Conservation (phyloP, 148 eudicot genomes). For the Nepenthes mirabilis region DNA sequence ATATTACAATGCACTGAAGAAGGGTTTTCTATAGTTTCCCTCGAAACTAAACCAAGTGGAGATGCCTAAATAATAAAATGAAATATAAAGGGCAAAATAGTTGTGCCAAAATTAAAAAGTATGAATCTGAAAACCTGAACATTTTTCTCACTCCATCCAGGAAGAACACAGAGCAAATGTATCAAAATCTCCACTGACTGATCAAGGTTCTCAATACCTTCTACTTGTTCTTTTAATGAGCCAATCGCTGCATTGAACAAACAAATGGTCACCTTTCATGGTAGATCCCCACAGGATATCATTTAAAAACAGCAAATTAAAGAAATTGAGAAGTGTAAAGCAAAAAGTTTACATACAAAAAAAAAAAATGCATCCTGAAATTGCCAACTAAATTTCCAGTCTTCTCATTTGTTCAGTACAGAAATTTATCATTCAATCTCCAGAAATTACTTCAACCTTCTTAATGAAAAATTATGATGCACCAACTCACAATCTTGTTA, state of each 20-base stretch:
- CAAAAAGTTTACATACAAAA: too few species aligned
- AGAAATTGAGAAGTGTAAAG: too few species aligned
- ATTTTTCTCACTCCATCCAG: conserved; percentile 99
- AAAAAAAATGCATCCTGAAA: too few species aligned
- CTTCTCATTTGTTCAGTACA: too few species aligned
- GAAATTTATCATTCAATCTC: too few species aligned
- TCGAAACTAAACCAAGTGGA: not conserved
- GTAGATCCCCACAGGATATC: too few species aligned
- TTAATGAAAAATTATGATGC: too few species aligned
- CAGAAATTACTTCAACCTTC: too few species aligned
- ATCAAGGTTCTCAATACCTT: conserved; percentile 52
- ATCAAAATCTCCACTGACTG: conserved; percentile 83
- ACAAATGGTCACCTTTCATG: too few species aligned
- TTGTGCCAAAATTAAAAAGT: not conserved
- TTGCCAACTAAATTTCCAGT: too few species aligned
- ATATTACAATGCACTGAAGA: not conserved
- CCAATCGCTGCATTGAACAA: conserved; percentile 51
- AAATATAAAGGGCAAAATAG: not conserved
- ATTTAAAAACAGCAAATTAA: too few species aligned
- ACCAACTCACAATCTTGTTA: too few species aligned
- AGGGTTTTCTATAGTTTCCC: not conserved
- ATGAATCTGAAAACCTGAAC: conserved; percentile 48
- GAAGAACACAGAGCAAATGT: conserved; percentile 84
- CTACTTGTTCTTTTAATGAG: conserved; percentile 87
- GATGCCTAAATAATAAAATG: not conserved